Conservation (phyloP, 2,329 filamentous ascomycete genomes). For the Sporothrix mexicana region DNA sequence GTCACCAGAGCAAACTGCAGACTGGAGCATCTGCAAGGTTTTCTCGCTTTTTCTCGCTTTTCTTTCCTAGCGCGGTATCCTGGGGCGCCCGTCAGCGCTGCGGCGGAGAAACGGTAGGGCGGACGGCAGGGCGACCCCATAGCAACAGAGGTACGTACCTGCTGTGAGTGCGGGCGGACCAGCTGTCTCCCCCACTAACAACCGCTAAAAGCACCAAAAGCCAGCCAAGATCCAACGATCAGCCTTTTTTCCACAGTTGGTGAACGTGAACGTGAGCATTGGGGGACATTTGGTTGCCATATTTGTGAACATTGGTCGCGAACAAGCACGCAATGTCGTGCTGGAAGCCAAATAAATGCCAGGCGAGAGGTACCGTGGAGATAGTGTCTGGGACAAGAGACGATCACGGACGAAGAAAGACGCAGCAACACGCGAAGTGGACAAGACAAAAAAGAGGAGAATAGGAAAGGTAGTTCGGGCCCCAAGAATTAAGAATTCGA, state of each 20-base stretch:
- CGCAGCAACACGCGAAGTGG: neutral
- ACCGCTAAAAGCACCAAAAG: too few relatives aligned
- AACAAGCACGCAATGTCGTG: slow-evolving; percentile 20
- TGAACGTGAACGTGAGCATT: neutral
- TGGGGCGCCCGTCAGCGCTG: slow-evolving; percentile 30
- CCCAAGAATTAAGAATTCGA: neutral
- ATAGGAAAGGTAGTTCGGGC: neutral
- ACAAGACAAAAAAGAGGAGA: neutral
- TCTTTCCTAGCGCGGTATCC: slow-evolving; percentile 9
- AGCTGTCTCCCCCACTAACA: too few relatives aligned
- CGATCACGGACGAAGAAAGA: slow-evolving; percentile 2
- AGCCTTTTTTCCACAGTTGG: neutral
- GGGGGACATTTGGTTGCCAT: too few relatives aligned
- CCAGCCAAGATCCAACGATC: slow-evolving; percentile 14
- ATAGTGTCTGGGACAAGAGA: neutral
- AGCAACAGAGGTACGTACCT: slow-evolving; percentile 30
- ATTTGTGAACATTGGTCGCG: neutral
- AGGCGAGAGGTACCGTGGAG: neutral
- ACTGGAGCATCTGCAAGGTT: too few relatives aligned
- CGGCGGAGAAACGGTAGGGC: slow-evolving; percentile 27
- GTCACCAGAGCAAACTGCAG: neutral
- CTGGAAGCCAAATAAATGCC: slow-evolving; percentile 14
- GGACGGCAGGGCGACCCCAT: slow-evolving; percentile 34
- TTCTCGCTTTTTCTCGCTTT: neutral
- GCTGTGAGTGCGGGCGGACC: too few relatives aligned